Conservation (phyloP, 441 rosid species). For the Metrosideros polymorpha region DNA sequence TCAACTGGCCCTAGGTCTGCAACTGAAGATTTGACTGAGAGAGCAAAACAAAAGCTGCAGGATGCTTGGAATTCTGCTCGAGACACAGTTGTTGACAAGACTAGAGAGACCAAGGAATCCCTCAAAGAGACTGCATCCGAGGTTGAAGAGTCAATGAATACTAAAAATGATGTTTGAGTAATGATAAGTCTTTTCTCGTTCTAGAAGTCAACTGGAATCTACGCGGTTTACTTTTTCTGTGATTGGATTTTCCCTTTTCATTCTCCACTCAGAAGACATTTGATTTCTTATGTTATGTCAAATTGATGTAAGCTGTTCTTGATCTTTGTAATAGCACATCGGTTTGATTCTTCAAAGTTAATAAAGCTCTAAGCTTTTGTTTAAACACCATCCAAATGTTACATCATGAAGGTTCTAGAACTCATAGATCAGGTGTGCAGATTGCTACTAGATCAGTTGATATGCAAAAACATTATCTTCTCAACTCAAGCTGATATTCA, state of each 20-base stretch:
- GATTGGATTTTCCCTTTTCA: background rate
- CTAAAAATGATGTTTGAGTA: constrained; percentile 18
- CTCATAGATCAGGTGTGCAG: background rate
- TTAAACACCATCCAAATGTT: background rate
- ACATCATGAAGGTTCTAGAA: background rate
- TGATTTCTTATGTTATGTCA: background rate
- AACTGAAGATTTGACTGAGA: constrained; percentile 14
- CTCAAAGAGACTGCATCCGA: constrained; percentile 31
- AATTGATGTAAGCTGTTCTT: background rate
- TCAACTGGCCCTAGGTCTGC: background rate
- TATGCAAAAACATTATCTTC: background rate
- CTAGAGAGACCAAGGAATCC: constrained; percentile 38
- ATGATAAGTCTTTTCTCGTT: background rate
- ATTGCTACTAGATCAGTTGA: background rate
- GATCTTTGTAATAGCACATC: background rate
- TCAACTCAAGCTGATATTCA: background rate
- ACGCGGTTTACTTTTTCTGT: background rate
- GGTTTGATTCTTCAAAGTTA: background rate
- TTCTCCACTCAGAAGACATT: background rate
- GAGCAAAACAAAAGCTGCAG: constrained; percentile 24
- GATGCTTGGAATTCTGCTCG: constrained; percentile 29
- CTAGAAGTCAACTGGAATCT: background rate
- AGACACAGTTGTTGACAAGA: constrained; percentile 12
- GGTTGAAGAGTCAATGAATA: constrained; percentile 37
- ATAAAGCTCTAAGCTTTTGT: background rate